Percentiles rank a stretch among this genome's conserved stretches.
Conservation (phyloP, 306 rosid species). For the Malus sieversii region DNA sequence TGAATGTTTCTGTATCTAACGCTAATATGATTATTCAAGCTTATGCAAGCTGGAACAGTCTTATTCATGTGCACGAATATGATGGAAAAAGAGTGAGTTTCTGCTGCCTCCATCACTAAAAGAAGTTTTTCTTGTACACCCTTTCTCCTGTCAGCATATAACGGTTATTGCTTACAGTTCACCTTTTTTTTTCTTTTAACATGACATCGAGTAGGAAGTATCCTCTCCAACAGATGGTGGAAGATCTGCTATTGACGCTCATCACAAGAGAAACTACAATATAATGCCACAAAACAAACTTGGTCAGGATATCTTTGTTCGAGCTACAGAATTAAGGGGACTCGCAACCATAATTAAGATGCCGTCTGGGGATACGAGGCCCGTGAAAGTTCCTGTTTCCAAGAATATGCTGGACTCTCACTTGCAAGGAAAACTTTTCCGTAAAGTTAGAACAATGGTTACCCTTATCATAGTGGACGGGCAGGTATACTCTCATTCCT, state of each 20-base stretch:
- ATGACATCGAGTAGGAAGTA: conserved; percentile 37
- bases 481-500: conserved; percentile 40
- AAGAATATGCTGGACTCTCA: conserved; percentile 92
- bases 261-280: conserved; percentile 54
- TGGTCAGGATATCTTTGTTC: conserved; percentile 89
- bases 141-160: background rate
- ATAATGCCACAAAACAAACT: conserved; percentile 92
- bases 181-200: background rate
- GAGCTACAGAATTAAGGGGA: conserved; percentile 81
- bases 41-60: conserved; percentile 96
- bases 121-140: background rate
- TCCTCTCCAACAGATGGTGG: conserved; percentile 59
- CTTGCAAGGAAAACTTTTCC: conserved; percentile 51
- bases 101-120: conserved; percentile 13
- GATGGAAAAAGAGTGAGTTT: conserved; percentile 43
- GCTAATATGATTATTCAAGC: conserved; percentile 95
- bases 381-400: conserved; percentile 83
- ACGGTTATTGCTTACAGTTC: background rate
- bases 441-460: conserved; percentile 63
- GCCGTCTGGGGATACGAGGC: conserved; percentile 91
- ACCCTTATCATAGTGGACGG: conserved; percentile 66
- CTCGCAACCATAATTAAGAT: conserved; percentile 59
- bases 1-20: conserved; percentile 87
- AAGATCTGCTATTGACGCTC: conserved; percentile 40
- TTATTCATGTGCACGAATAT: conserved; percentile 46